Conservation (phyloP, 2,329 filamentous ascomycete genomes). For the Chaetomiaceae sp. region DNA sequence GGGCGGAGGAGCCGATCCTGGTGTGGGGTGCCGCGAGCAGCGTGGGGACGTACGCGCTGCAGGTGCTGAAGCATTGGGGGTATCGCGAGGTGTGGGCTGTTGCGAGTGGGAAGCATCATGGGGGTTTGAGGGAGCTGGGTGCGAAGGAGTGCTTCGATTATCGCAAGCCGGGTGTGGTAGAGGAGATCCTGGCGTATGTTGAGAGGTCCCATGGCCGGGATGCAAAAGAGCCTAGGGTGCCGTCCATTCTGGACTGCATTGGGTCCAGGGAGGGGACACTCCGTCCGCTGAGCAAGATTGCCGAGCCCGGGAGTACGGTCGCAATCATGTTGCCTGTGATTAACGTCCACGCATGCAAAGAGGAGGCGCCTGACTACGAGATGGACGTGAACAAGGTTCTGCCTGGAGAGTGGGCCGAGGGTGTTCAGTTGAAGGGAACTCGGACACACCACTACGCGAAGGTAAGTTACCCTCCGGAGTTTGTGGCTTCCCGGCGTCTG, state of each 20-base stretch:
- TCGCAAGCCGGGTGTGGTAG: constrained; percentile 30
- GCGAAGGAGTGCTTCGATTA: constrained; percentile 45
- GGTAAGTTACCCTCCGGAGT: constrained; percentile 28
- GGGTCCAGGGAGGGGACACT: constrained; percentile 43
- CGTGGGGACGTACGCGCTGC: constrained; percentile 44
- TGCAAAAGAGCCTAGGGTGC: constrained; percentile 27
- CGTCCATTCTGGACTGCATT: constrained; percentile 51
- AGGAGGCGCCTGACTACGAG: constrained; percentile 44
- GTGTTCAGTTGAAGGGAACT: constrained; percentile 47
- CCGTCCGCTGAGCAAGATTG: constrained; percentile 44
- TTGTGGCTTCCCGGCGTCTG: neutral
- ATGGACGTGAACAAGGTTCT: constrained; percentile 44
- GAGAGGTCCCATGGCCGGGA: neutral
- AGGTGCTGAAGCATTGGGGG: constrained; percentile 47
- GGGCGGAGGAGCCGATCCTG: constrained; percentile 35
- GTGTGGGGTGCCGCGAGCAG: constrained; percentile 49
- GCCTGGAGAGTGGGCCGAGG: constrained; percentile 42
- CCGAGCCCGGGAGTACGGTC: constrained; percentile 42
- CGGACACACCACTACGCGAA: constrained; percentile 48
- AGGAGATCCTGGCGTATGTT: constrained; percentile 29
- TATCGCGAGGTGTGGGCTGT: constrained; percentile 45
- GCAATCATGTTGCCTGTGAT: constrained; percentile 57
- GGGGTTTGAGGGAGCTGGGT: constrained; percentile 37
- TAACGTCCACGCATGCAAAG: constrained; percentile 43
- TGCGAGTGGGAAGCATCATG: constrained; percentile 41